Evolutionary conservation across 148 eudicot species (phyloP), one percentile per base, ranked within the genome.

Genomic region (Chenopodium quinoa): DNA sequence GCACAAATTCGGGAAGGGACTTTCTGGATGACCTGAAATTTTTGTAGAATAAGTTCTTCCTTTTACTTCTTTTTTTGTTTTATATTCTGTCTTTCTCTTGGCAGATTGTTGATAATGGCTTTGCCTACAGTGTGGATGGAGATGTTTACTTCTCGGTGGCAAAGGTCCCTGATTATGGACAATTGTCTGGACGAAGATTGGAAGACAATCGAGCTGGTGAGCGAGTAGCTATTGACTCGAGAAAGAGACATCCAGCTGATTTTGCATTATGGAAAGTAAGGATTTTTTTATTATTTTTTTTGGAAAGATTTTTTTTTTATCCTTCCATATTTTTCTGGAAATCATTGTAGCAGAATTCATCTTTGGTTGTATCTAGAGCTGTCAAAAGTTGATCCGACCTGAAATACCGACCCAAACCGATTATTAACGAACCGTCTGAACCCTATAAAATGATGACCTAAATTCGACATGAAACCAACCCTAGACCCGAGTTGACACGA

Each of bases 181-280:
- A 84, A 37, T 84, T 96, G 69, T 96, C 99, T 83, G 98, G 97
- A 60, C 82, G 99, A 73, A 96, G 89, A 83, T 80, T 96, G 84
- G 98, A 94, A 89, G 98, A 96, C 84, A 96, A 96, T 77, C 87
- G 97, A 81, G 98, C 98, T 23, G 99, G 99, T 73, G 98, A 96
- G 83, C 86, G 99, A 79, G 98, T 96, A 27, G 90, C 94, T 50
- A 91, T 96, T 20, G 94, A 94, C 86, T 85, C 93, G 0, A 89
- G 98, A 86, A 96, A 96, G 91, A 90, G 83, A 79, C 90, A 93
- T 84, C 97, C 99, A 29, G 98, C 98, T 81, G 99, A 96, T 86
- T 96, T 96, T 86, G 97, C 95, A 84, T 78, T 96, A 86, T 96
- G 99, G 99, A 96, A 96, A 86, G 98, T 94, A 86, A 81, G 87